Percentiles rank a stretch among this genome's conserved stretches.
phyloP scores from a whole-genome alignment of 345 rosid species.

The Aegle marmelos region DNA sequence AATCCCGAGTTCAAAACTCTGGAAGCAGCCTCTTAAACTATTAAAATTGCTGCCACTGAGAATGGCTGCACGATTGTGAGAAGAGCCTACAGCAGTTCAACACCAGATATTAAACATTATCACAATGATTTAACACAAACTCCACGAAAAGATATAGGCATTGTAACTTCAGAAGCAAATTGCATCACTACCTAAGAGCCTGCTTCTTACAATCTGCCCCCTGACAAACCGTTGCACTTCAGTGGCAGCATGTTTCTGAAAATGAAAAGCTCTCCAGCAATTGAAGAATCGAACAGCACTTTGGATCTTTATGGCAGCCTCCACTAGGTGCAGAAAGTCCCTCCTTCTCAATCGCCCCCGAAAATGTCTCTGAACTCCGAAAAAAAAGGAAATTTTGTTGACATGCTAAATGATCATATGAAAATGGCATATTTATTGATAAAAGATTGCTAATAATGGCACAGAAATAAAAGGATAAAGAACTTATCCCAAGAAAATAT shows the following conservation, averaged over 20 bases:
- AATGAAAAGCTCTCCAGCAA: conserved; percentile 32
- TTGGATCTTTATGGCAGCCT: conserved; percentile 58
- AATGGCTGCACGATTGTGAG: conserved; percentile 22
- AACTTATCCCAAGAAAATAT: background rate
- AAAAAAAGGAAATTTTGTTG: background rate
- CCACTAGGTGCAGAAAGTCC: conserved; percentile 35
- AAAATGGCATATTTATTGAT: background rate
- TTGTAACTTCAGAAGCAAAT: conserved; percentile 6
- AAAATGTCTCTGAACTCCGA: conserved; percentile 43
- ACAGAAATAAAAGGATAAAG: background rate
- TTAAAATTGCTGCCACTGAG: conserved; percentile 12
- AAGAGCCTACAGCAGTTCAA: conserved; percentile 41
- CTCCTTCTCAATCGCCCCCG: conserved; percentile 67
- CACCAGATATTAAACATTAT: background rate
- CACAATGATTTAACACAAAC: conserved; percentile 4
- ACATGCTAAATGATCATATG: background rate
- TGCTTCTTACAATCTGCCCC: conserved; percentile 52
- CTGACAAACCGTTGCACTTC: conserved; percentile 56
- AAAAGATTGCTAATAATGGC: background rate
- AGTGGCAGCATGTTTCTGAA: conserved; percentile 47
- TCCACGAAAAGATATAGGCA: background rate
- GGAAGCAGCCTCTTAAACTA: conserved; percentile 19
- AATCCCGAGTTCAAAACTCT: conserved; percentile 27
- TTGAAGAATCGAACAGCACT: conserved; percentile 41
- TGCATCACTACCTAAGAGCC: conserved; percentile 53